Evolutionary conservation across 2,329 filamentous ascomycete genomes (phyloP), one percentile per base, ranked within the genome.

Genomic region (Mycosphaerella arachidis): DNA sequence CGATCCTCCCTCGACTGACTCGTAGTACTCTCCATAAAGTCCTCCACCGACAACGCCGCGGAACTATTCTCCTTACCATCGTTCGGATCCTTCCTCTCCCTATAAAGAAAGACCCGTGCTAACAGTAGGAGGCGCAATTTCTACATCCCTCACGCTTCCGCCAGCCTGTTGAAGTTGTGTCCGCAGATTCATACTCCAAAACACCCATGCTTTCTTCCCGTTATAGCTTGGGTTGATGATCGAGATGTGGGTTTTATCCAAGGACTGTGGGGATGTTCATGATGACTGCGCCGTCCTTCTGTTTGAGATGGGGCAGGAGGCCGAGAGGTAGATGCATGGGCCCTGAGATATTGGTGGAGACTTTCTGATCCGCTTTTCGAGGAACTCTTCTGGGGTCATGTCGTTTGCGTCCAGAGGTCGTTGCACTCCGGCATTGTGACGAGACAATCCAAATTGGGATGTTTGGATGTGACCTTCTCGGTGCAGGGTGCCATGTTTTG

Each of bases 371-470:
- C 0, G 81, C 82, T 81, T 81, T 12, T 67, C 27, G 0, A 84
- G 73, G 46, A 83, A 80, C 30, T 79, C 75, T 20, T 59, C 65
- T 12, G 62, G 57, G 8, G 63, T 62, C 67, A 73, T 70, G 18
- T 74, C 67, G 33, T 73, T 75, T 0, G 82, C 73, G 13, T 82
- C 70, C 0, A 86, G 75, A 0, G 82, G 83, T 1, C 81, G 72
- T 67, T 86, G 83, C 0, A 85, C 80, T 1, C 82, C 83, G 0
- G 83, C 83, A 57, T 86, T 85, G 72, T 86, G 67, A 86, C 73
- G 0, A 86, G 68, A 63, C 82, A 85, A 70, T 86, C 82, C 2
- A 85, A 68, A 6, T 83, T 78, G 0, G 80, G 81, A 65, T 85
- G 79, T 6, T 83, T 78, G 2, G 61, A 63, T 3, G 75, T 78